Evolutionary conservation across 2,329 filamentous ascomycete species (phyloP).

Genomic region (Neonectria punicea): DNA sequence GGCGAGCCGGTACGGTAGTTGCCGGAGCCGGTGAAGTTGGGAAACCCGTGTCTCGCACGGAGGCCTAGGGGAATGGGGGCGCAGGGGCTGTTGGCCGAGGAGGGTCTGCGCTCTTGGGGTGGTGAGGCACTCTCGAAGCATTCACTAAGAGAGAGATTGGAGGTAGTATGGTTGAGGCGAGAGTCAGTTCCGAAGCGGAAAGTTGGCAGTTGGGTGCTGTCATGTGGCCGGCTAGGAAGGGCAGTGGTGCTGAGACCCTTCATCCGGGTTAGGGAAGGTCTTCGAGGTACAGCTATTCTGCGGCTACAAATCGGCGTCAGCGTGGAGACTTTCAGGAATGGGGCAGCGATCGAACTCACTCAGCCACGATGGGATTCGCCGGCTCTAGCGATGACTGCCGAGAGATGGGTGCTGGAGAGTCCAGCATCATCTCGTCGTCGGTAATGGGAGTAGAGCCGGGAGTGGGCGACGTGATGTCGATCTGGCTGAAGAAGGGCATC

Average conservation of each 20-base stretch:
- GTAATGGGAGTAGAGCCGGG: constrained; percentile 62
- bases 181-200: constrained; percentile 75
- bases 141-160: constrained; percentile 75
- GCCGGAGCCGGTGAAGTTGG: constrained; percentile 62
- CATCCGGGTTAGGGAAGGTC: constrained; percentile 78
- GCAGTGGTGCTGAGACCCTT: constrained; percentile 80
- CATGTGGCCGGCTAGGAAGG: constrained; percentile 67
- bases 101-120: constrained; percentile 72
- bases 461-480: constrained; percentile 78
- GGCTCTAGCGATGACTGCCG: constrained; percentile 61
- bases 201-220: constrained; percentile 74
- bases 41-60: constrained; percentile 73
- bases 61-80: constrained; percentile 66
- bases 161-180: constrained; percentile 42
- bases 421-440: constrained; percentile 63
- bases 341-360: constrained; percentile 58
- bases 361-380: constrained; percentile 59
- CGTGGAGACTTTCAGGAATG: constrained; percentile 26
- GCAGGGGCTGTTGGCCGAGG: constrained; percentile 69
- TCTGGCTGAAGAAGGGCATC: constrained; percentile 71
- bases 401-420: constrained; percentile 64
- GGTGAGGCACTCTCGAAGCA: constrained; percentile 82
- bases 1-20: constrained; percentile 80
- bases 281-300: constrained; percentile 73
- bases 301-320: constrained; percentile 59